phyloP scores from a whole-genome alignment of 2,329 filamentous ascomycete species.

The Chaetomium olivaceum region DNA sequence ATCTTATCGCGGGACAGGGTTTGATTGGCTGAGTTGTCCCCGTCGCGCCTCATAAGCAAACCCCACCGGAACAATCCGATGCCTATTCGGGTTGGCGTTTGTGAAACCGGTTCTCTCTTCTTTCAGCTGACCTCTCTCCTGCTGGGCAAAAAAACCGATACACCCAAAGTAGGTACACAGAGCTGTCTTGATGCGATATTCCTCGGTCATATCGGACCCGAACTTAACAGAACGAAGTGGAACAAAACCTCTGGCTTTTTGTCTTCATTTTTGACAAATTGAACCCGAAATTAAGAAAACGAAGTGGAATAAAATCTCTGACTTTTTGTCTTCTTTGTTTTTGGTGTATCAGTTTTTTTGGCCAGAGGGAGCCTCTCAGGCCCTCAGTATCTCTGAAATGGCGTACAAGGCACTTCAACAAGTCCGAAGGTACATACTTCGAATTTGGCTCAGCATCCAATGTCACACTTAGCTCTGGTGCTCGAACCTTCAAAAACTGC shows the following conservation, averaged over 20 bases:
- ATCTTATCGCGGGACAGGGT: not conserved
- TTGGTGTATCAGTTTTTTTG: too few species aligned
- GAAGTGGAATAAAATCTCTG: too few species aligned
- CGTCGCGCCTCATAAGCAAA: not conserved
- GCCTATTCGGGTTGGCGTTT: not conserved
- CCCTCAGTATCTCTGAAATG: not conserved
- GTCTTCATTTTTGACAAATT: too few species aligned
- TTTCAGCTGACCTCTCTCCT: not conserved
- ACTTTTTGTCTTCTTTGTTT: too few species aligned
- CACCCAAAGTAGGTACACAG: too few species aligned
- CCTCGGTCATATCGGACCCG: too few species aligned
- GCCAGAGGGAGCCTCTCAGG: too few species aligned
- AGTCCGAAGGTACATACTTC: not conserved
- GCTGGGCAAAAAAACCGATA: too few species aligned
- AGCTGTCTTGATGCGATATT: too few species aligned
- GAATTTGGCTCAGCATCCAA: not conserved
- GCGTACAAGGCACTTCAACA: not conserved
- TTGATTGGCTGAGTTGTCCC: conserved; percentile 25
- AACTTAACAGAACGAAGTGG: too few species aligned
- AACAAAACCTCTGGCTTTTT: too few species aligned
- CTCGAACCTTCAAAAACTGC: not conserved
- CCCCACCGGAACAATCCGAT: not conserved
- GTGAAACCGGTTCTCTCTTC: not conserved
- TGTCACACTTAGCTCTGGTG: not conserved
- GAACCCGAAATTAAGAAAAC: too few species aligned